These are phyloP conservation scores for Puccinia novopanici DNA, from an alignment of 1,284 basidiomycete species.

Conservation along the genomic window DNA sequence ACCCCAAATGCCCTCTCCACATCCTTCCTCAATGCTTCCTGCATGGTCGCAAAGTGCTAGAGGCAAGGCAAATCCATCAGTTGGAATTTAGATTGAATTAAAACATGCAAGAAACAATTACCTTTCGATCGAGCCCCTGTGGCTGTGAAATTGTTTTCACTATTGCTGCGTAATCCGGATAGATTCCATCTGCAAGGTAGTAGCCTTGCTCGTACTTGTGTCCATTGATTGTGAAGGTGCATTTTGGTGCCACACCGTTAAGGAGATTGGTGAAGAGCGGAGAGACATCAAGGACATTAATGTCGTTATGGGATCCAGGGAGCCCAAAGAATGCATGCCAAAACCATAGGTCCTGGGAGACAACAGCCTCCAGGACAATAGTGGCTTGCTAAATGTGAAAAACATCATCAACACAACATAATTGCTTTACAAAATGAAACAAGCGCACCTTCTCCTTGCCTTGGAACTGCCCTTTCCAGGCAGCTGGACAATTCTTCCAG, in stretches of 20 bases:
- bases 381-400: neutral
- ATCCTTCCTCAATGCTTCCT: neutral
- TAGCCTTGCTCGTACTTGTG: neutral
- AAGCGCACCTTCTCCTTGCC: conserved; percentile 17
- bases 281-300: neutral
- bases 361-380: conserved; percentile 8
- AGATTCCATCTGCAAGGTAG: conserved; percentile 33
- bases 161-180: neutral
- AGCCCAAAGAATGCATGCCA: no score
- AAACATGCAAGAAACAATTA: neutral
- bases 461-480: conserved; percentile 12
- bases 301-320: no score
- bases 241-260: neutral
- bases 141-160: conserved; percentile 23
- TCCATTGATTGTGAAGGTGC: neutral
- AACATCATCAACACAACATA: neutral
- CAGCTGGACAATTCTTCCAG: no score
- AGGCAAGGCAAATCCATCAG: no score
- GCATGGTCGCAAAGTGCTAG: neutral
- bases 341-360: no score
- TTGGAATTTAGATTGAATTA: no score
- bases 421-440: neutral
- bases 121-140: neutral
- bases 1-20: conserved; percentile 16
- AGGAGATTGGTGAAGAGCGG: neutral